Percentiles rank a stretch among this genome's conserved stretches.
These are phyloP conservation scores for Colletotrichum salicis DNA, from an alignment of 2,329 filamentous ascomycete species.

Conservation along the genomic window DNA sequence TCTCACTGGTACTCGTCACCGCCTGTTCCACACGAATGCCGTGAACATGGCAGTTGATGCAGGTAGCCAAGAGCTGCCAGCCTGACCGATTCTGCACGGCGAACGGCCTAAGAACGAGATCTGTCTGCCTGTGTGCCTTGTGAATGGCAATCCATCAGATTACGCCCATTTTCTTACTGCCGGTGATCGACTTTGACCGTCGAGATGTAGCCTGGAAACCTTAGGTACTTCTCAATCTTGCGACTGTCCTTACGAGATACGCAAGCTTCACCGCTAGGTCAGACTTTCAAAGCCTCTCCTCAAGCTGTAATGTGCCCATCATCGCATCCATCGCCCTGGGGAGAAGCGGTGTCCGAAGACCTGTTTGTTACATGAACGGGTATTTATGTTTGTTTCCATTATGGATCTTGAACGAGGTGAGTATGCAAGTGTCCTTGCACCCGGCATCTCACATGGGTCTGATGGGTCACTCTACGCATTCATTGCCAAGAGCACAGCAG, in stretches of 20 bases:
- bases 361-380: background rate
- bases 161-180: background rate
- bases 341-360: background rate
- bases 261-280: background rate
- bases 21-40: background rate
- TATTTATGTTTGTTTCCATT: constrained; percentile 10
- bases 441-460: constrained; percentile 8
- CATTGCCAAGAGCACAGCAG: background rate
- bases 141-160: background rate
- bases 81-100: background rate
- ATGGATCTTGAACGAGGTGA: background rate
- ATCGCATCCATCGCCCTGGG: too few species aligned
- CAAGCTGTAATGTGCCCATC: background rate
- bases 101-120: background rate
- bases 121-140: background rate
- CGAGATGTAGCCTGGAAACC: background rate
- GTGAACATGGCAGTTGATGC: background rate
- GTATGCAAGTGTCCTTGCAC: constrained; percentile 23
- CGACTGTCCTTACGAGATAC: background rate
- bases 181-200: background rate
- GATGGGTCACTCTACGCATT: background rate
- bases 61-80: background rate
- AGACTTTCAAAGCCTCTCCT: too few species aligned
- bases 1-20: background rate
- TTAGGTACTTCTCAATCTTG: background rate